Base-by-base conservation (phyloP, 176 grass and related monocot species). In the Lolium perenne region DNA sequence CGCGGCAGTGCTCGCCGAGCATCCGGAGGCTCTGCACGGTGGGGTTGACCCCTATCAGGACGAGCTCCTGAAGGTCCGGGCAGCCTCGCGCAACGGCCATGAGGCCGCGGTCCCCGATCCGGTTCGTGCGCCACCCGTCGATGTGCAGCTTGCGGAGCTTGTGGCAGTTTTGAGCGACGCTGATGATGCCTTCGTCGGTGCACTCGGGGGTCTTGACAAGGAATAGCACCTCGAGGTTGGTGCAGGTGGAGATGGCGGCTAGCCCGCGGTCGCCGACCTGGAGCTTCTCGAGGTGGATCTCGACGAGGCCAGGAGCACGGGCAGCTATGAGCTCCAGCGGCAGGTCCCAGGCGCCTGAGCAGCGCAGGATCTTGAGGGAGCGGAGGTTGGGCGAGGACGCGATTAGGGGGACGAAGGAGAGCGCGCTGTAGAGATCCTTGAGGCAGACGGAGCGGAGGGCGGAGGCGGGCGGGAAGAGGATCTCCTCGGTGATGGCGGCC, bases 241-340 rank as follows among this genome's bases (percentile, higher is more conserved):
- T 41, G 65, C 92, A 93, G n/a, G 87, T 64, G 6, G 97, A 81
- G 13, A 99, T 77, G 5, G 94, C 90, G 12, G 41, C 43, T 4
- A 99, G 92, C 22, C 97, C 97, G n/a, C 87, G 85, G 83, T 99
- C 97, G 0, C 90, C 92, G 0, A 99, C 92, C 89, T 99, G 97
- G 3, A 99, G 92, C 80, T 96, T 94, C 90, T 99, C 97, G 12
- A 99, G 92, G 84, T 99, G 97, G 62, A 99, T 66, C 73, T 99
- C 97, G 20, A 88, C 84, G 47, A 99, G 84, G 10, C 87, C 80
- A 0, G 76, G 82, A 61, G 92, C 85, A 57, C 71, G 86, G 0
- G 63, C 84, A 0, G 92, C 77, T 45, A 94, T 88, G 82, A 88
- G 46, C 80, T 94, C 87, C 5, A 99, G 61, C 15, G 95, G 89